Base-by-base conservation (phyloP, 2,329 filamentous ascomycete genomes). In the Endocalyx cinctus region DNA sequence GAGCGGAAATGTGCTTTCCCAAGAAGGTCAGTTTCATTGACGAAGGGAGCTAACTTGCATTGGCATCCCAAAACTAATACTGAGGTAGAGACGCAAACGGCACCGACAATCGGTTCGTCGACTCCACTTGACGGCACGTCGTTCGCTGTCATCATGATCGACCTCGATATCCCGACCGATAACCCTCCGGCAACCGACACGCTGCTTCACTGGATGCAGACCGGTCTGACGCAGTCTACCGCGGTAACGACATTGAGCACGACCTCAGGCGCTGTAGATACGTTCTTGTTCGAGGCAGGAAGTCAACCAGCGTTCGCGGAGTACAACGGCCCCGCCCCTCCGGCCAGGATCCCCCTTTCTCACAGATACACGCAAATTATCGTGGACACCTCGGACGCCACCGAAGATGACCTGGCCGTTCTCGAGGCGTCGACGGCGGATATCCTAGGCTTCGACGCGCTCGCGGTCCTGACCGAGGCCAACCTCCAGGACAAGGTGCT, bases 101-200 rank as follows among this genome's bases (percentile, higher is more conserved):
- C 52, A 25, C 63, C 64, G 13, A 55, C 42, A 16, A 41, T 66
- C 20, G 62, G 52, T 28, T 66, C 63, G 6, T 41, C 48, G 26
- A 50, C 51, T 39, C 52, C 50, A 29, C 51, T 69, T n/a, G 53
- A 49, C 13, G 65, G 65, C 31, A 55, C 55, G 31, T 63, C 60
- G 4, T 67, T 61, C 41, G 58, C 61, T 11, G 50, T 66, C 19
- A 33, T 66, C 37, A 66, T 66, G 63, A 51, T 67, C 29, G 62
- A 66, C 38, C 57, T 72, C 5, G 69, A 70, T 43, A 74, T 63
- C 54, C 69, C 63, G 28, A 66, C 64, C 10, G 60, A 55, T 42
- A 55, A 17, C 25, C 55, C 62, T 4, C 57, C 58, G 1, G 31
- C 47, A 28, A 64, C 62, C 8, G 50, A 45, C 35, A 66, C 62